These are phyloP conservation scores for Dendrocalamus sinicus DNA, from an alignment of 176 grass and related monocot species.

Conservation along the genomic window DNA sequence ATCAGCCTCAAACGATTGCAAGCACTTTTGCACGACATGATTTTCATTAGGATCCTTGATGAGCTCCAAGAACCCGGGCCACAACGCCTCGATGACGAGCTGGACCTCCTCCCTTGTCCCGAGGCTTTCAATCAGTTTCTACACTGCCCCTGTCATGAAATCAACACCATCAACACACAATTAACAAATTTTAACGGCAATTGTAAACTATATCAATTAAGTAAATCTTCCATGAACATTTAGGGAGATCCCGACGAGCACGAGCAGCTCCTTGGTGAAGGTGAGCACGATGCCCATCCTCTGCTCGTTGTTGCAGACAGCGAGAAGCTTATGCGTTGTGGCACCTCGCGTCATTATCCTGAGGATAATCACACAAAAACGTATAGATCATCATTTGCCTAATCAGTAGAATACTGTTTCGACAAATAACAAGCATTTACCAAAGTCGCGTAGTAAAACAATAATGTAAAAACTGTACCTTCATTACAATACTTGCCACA, in stretches of 20 bases:
- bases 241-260: constrained; percentile 68
- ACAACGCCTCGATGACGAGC: constrained; percentile 57
- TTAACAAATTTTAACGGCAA: neutral
- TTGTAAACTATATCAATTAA: neutral
- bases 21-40: constrained; percentile 81
- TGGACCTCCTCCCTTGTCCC: constrained; percentile 65
- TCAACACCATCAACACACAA: neutral
- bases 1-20: constrained; percentile 58
- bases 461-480: too few relatives aligned
- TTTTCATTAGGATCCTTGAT: constrained; percentile 83
- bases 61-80: constrained; percentile 67
- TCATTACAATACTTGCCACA: too few relatives aligned
- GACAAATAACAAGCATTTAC: too few relatives aligned
- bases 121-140: constrained; percentile 80
- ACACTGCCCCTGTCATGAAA: constrained; percentile 78
- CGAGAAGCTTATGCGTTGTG: constrained; percentile 71
- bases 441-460: too few relatives aligned
- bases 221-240: constrained; percentile 64
- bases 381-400: too few relatives aligned
- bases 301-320: constrained; percentile 68
- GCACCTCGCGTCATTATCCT: too few relatives aligned
- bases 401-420: too few relatives aligned
- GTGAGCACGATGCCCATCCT: constrained; percentile 58
- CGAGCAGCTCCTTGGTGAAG: constrained; percentile 50
- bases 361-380: too few relatives aligned